Conservation (phyloP, 495 filamentous ascomycete genomes). For the Pyrenula aspistea region DNA sequence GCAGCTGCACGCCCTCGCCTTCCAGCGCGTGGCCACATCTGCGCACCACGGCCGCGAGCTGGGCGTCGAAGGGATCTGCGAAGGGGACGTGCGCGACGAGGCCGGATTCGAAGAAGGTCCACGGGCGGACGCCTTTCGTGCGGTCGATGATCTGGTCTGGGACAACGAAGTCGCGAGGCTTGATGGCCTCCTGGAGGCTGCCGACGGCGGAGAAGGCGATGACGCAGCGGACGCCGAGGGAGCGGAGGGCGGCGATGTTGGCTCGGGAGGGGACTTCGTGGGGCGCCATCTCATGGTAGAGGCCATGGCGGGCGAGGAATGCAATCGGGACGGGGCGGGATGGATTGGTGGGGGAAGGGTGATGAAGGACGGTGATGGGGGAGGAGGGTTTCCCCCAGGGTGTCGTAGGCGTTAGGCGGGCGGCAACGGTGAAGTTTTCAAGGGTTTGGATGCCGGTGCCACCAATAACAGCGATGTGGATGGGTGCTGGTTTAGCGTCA, state of each 20-base stretch:
- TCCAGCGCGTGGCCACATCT: conserved; percentile 62
- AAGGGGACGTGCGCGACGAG: conserved; percentile 92
- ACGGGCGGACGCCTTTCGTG: conserved; percentile 85
- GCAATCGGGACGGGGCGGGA: conserved; percentile 59
- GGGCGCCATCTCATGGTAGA: conserved; percentile 77
- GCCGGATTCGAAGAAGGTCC: conserved; percentile 91
- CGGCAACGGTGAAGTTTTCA: conserved; percentile 67
- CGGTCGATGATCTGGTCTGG: conserved; percentile 96
- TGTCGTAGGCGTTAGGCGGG: conserved; percentile 55
- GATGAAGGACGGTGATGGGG: conserved; percentile 80
- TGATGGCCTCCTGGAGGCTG: conserved; percentile 79
- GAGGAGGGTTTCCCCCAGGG: conserved; percentile 92
- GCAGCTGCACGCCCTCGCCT: conserved; percentile 67
- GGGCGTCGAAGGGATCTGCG: conserved; percentile 83
- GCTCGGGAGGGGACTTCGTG: conserved; percentile 85
- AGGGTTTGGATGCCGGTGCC: conserved; percentile 77
- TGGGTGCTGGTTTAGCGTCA: too few species aligned
- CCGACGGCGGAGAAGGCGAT: conserved; percentile 95
- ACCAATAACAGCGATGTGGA: conserved; percentile 91
- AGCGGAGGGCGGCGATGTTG: conserved; percentile 90
- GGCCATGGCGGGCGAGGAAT: conserved; percentile 87
- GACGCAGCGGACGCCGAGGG: conserved; percentile 75
- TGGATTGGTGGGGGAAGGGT: conserved; percentile 41
- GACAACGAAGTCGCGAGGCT: conserved; percentile 89
- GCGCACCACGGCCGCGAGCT: conserved; percentile 56